Evolutionary conservation across 2,329 filamentous ascomycete genomes (phyloP), one percentile per base, ranked within the genome.

Genomic region (Cladosporium velox): DNA sequence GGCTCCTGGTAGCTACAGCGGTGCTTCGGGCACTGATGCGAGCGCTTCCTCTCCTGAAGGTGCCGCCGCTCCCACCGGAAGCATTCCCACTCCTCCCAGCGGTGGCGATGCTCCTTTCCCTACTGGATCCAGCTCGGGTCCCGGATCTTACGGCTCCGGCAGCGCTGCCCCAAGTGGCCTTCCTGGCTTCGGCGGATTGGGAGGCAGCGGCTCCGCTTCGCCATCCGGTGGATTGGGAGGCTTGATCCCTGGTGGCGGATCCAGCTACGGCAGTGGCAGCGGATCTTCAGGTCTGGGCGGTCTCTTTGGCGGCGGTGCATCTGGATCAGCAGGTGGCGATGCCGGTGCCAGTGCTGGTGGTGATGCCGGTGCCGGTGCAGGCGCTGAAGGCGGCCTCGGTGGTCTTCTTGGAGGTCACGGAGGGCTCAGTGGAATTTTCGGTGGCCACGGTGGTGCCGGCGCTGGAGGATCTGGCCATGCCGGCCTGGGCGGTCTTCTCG

Each of bases 41-140:
- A 61, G 59, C 30, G 57, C 44, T 18, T 35, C 59, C 28, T 47
- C 32, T 35, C 51, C 49, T 47, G 61, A 64, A n/a, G 61, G 61
- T 18, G 49, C 61, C 30, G 61, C 61, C 2, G 61, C 49, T n/a
- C 61, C 61, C 12, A 64, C 61, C 34, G 51, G 61, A 26, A 47
- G 51, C 61, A 32, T 38, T 38, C 41, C 61, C 7, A 21, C 49
- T 26, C 24, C 18, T 8, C 35, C 26, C 24, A 24, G 24, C 35
- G 51, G 24, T 11, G 51, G 24, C 18, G 26, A 26, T 38, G 30
- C 49, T 26, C 60, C 60, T 10, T 63, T 55, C 47, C 60, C 60
- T 2, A 63, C 60, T 35, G 59, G 41, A 6, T 63, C 60, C 15
- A 44, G 59, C 44, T 24, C 28, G 18, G 24, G 21, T 26, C 41